Evolutionary conservation across 306 rosid species (phyloP).

Genomic region (Vicia faba): DNA sequence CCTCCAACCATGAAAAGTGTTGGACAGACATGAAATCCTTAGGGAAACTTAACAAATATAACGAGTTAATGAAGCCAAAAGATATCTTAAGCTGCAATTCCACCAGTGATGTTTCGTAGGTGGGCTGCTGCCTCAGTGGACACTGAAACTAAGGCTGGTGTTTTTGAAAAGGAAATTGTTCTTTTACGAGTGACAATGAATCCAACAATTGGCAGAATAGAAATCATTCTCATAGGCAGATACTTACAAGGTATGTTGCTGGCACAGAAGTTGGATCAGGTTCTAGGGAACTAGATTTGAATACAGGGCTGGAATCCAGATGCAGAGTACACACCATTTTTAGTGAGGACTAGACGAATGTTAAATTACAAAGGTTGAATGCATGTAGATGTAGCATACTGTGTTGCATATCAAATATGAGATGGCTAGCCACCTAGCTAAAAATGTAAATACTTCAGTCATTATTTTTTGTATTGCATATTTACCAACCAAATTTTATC

Average conservation of each 20-base stretch:
- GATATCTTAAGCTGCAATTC: slow-evolving; percentile 46
- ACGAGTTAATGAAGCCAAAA: slow-evolving; percentile 38
- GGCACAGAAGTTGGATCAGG: slow-evolving; percentile 41
- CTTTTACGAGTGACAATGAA: slow-evolving; percentile 56
- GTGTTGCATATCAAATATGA: slow-evolving; percentile 29
- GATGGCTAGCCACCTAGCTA: slow-evolving; percentile 28
- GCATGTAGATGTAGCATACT: neutral
- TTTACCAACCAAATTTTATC: slow-evolving; percentile 24
- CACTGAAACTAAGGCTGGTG: slow-evolving; percentile 33
- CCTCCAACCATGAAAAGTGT: slow-evolving; percentile 32
- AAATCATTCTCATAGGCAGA: slow-evolving; percentile 30
- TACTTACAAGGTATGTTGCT: slow-evolving; percentile 42
- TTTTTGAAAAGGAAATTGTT: slow-evolving; percentile 43
- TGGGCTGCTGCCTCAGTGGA: slow-evolving; percentile 24
- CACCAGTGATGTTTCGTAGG: slow-evolving; percentile 36
- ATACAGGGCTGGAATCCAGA: slow-evolving; percentile 24
- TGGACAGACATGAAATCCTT: slow-evolving; percentile 34
- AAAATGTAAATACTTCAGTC: slow-evolving; percentile 18
- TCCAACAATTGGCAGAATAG: slow-evolving; percentile 32
- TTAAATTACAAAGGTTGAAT: slow-evolving; percentile 29
- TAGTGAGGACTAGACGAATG: slow-evolving; percentile 48
- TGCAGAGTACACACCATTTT: slow-evolving; percentile 50
- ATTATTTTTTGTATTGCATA: slow-evolving; percentile 26
- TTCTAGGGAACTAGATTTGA: slow-evolving; percentile 11
- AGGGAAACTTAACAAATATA: slow-evolving; percentile 25